phyloP scores from a whole-genome alignment of 495 filamentous ascomycete species.

The Chaetomium fimeti region DNA sequence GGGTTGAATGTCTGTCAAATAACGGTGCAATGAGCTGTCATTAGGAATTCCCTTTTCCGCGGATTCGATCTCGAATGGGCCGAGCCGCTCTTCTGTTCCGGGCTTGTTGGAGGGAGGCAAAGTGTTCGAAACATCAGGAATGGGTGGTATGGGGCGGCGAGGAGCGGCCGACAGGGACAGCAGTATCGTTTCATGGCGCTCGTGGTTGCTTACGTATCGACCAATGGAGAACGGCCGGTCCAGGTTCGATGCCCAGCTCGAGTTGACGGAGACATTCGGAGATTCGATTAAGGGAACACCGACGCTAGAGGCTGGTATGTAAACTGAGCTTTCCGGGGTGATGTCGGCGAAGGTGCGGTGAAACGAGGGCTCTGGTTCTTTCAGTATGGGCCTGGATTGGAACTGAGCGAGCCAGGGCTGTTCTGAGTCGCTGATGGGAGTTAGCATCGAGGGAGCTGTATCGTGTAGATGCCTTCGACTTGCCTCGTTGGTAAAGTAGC shows the following conservation, averaged over 20 bases:
- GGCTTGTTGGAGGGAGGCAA: neutral
- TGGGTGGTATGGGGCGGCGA: no score
- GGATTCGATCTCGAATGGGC: neutral
- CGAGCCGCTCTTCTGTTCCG: neutral
- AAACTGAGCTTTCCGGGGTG: neutral
- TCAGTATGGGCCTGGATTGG: neutral
- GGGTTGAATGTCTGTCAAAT: neutral
- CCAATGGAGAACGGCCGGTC: neutral
- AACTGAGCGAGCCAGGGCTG: neutral
- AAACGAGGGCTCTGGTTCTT: no score
- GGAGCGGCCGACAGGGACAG: constrained; percentile 9
- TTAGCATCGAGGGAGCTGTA: no score
- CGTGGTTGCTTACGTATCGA: constrained; percentile 5
- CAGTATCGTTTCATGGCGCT: constrained; percentile 25
- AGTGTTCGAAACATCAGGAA: neutral
- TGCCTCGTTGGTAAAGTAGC: neutral
- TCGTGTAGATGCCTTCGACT: neutral
- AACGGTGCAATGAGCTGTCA: constrained; percentile 1
- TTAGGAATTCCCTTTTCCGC: neutral
- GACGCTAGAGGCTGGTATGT: neutral
- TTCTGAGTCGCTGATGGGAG: neutral
- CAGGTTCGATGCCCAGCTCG: neutral
- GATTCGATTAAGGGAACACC: neutral
- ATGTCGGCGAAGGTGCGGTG: neutral
- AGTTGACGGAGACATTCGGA: neutral